Base-by-base conservation (phyloP, 139 green algal species). In the Chlamydomonas incerta region DNA sequence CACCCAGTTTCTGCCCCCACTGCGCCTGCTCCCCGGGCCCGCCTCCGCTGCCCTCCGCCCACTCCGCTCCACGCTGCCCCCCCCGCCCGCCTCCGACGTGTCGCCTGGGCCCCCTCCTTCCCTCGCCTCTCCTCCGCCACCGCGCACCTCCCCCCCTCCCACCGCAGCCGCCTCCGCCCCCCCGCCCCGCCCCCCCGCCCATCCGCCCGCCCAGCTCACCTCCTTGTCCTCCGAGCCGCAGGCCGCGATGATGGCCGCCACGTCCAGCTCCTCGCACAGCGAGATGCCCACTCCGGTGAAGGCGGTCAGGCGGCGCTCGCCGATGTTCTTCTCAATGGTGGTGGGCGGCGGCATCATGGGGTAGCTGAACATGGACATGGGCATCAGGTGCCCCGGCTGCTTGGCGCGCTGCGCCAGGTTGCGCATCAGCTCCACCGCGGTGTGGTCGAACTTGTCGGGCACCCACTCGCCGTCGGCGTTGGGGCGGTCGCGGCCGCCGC, bases 341-440 rank as follows among this genome's bases (percentile, higher is more conserved):
- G 89, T 89, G 18, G 97, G 97, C 15, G 97, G 97, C 0, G 98
- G 98, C 98, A 99, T 99, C 75, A 99, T 92, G 60, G 93, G 92
- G 72, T 93, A 96, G 23, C 83, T 94, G 80, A 92, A 95, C 96
- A 99, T 99, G 80, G 98, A 93, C 88, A 99, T 95, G 57, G 98
- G 96, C 85, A 96, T 97, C 26, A 99, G 69, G 92, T 99, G 97
- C 4, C 92, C 95, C 3, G 92, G 88, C 70, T 90, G 88, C 90
- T 96, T 95, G 69, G 89, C 87, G 70, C 90, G 88, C 41, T 55
- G 34, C 52, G 74, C 81, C 93, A 94, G 69, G 90, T 90, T 95
- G 37, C 93, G 90, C 96, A 99, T 99, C 58, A 99, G 94, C 87
- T 98, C 97, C 66, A 99, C 96, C 0, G 96, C 94, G 0, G 90